Conservation (phyloP, 1,284 basidiomycete species). For the Paramarasmius palmivorus region DNA sequence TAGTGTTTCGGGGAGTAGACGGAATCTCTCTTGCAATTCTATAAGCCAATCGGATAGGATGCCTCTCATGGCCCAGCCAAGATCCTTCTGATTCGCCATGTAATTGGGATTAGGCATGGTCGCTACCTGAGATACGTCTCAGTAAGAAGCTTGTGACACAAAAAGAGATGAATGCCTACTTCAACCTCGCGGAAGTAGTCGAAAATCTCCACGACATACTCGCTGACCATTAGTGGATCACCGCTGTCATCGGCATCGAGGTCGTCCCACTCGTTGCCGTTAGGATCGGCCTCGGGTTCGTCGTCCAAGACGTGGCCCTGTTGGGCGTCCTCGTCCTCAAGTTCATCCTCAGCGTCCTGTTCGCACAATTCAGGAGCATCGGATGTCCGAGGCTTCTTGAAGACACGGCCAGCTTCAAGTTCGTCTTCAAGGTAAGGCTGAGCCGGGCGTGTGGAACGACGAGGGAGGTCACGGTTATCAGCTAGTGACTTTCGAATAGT, state of each 20-base stretch:
- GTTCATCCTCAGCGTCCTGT: slow-evolving; percentile 33
- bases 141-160: slow-evolving; percentile 8
- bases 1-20: slow-evolving; percentile 92
- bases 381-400: slow-evolving; percentile 75
- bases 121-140: slow-evolving; percentile 48
- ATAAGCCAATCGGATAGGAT: slow-evolving; percentile 97
- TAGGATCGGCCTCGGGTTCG: slow-evolving; percentile 59
- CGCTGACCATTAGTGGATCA: slow-evolving; percentile 95
- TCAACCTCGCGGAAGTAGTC: slow-evolving; percentile 83
- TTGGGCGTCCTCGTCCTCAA: slow-evolving; percentile 35
- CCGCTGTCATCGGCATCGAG: slow-evolving; percentile 93
- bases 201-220: slow-evolving; percentile 96
- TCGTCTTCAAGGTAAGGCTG: slow-evolving; percentile 35
- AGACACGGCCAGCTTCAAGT: slow-evolving; percentile 50
- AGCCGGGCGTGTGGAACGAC: slow-evolving; percentile 21
- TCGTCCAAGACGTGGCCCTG: slow-evolving; percentile 42
- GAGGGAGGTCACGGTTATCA: slow-evolving; percentile 31
- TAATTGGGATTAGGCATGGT: slow-evolving; percentile 89
- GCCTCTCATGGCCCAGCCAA: slow-evolving; percentile 93
- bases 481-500: slow-evolving; percentile 42
- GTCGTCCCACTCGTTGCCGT: slow-evolving; percentile 77
- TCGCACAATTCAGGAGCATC: slow-evolving; percentile 39
- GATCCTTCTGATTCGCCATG: slow-evolving; percentile 88
- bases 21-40: slow-evolving; percentile 94
- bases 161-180: slow-evolving; percentile 36